phyloP scores from a whole-genome alignment of 192 early-diverging fungal genomes.

The Piromyces finnis region DNA sequence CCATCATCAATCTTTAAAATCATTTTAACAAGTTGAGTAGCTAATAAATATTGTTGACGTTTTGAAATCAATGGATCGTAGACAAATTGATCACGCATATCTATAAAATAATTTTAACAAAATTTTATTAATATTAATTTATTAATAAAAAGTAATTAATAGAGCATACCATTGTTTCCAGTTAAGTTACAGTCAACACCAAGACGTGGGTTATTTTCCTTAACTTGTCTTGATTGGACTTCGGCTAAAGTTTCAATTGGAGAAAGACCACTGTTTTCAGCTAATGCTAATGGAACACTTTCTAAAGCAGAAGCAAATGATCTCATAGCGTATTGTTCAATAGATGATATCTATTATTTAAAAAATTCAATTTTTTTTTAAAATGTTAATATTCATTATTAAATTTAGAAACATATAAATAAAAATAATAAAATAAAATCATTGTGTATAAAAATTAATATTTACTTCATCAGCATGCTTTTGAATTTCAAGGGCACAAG shows the following conservation, averaged over 20 bases:
- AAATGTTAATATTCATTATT: too few species aligned
- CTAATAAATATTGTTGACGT: slow-evolving; percentile 92
- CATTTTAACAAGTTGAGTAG: slow-evolving; percentile 98
- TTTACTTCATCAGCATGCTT: slow-evolving; percentile 66
- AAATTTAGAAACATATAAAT: too few species aligned
- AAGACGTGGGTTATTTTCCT: slow-evolving; percentile 65
- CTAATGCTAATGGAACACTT: slow-evolving; percentile 76
- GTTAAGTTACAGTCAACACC: slow-evolving; percentile 92
- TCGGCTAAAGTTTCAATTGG: slow-evolving; percentile 93
- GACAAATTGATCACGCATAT: slow-evolving; percentile 95
- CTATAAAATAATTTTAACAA: slow-evolving; percentile 19
- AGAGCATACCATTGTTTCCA: slow-evolving; percentile 73
- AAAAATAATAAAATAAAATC: background rate
- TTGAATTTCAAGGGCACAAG: slow-evolving; percentile 81
- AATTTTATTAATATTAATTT: too few species aligned
- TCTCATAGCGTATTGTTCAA: slow-evolving; percentile 99
- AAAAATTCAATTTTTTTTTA: too few species aligned
- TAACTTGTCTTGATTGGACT: slow-evolving; percentile 84
- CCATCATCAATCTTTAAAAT: slow-evolving; percentile 91
- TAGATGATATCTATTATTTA: slow-evolving; percentile 45
- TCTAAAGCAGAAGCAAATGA: slow-evolving; percentile 94
- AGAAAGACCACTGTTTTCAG: slow-evolving; percentile 92
- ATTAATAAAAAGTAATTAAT: too few species aligned
- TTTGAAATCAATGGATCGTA: slow-evolving; percentile 99
- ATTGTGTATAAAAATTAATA: background rate